Percentiles rank a stretch among this genome's conserved stretches.
phyloP scores from a whole-genome alignment of 192 early-diverging fungal genomes.

The Backusella tuberculispora region DNA sequence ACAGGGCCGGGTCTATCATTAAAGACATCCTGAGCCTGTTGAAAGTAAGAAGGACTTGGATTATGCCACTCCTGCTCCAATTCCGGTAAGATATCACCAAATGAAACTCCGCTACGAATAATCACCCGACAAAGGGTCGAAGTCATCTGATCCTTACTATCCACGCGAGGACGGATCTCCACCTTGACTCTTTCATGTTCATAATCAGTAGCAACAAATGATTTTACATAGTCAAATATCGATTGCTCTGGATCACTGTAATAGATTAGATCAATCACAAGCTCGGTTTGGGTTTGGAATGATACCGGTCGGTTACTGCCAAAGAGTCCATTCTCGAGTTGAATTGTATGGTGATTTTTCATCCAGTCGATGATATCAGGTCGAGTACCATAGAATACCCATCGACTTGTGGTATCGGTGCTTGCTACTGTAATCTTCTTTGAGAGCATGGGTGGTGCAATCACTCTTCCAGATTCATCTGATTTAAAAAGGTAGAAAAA shows the following conservation, averaged over 20 bases:
- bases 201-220: constrained; percentile 46
- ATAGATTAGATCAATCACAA: constrained; percentile 52
- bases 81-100: constrained; percentile 45
- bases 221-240: constrained; percentile 43
- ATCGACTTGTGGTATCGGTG: constrained; percentile 44
- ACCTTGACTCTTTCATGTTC: constrained; percentile 40
- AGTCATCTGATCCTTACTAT: constrained; percentile 45
- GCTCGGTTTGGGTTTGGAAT: constrained; percentile 43
- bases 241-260: constrained; percentile 52
- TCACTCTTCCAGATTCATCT: constrained; percentile 34
- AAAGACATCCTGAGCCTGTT: constrained; percentile 42
- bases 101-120: constrained; percentile 43
- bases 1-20: constrained; percentile 36
- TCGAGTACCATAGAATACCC: constrained; percentile 53
- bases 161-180: constrained; percentile 50
- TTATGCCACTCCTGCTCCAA: constrained; percentile 50
- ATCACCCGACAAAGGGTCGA: constrained; percentile 48
- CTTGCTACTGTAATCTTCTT: constrained; percentile 50
- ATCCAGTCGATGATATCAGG: constrained; percentile 54
- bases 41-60: constrained; percentile 39
- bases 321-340: constrained; percentile 42
- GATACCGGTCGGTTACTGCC: constrained; percentile 38
- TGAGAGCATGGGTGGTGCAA: constrained; percentile 49
- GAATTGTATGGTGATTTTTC: constrained; percentile 24
- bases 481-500: neutral